Base-by-base conservation (phyloP, 495 filamentous ascomycete genomes). In the Xylaria nigripes region DNA sequence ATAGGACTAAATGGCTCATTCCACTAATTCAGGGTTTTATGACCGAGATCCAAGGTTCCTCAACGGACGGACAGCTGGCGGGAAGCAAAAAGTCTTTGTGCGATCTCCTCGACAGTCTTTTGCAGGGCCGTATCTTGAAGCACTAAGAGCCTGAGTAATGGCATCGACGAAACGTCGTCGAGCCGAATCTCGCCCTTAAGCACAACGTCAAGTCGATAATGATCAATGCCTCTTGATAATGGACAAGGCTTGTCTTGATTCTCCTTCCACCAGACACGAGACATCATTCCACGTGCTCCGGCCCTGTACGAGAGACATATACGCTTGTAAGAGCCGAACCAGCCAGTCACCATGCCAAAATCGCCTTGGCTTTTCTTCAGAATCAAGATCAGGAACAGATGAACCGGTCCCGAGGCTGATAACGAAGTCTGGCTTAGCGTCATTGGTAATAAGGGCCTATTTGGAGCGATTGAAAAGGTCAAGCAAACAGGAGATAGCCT, bases 161-260 rank as follows among this genome's bases (percentile, higher is more conserved):
- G 30, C 36, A 51, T 51, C 19, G 36, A 51, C 48, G 48, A 51
- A 10, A 51, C 21, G 21, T 51, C 36, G 32, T 51, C 48, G 22
- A 51, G 40, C 34, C 34, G 34, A 21, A 51, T 43, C 8, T 43
- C 36, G 36, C 48, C 10, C 25, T 51, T 22, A 36, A 51, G 48
- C 40, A 30, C 48, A 13, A 51, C 27, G 25, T 51, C 36, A 10
- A 51, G 40, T 7, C 36, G 36, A 29, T 51, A 51, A 21, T 43
- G 25, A 36, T 21, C 23, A 43, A 51, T 51, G 25, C n/a, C n/a
- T n/a, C n/a, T n/a, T n/a, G n/a, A n/a, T n/a, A n/a, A n/a, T n/a
- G n/a, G n/a, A n/a, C n/a, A n/a, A n/a, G n/a, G n/a, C n/a, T n/a
- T 51, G 16, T 51, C 16, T 51, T 21, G 36, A 51, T 15, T 51